Conservation (phyloP, 352 stramenopile species). For the Hyaloperonospora brassicae region DNA sequence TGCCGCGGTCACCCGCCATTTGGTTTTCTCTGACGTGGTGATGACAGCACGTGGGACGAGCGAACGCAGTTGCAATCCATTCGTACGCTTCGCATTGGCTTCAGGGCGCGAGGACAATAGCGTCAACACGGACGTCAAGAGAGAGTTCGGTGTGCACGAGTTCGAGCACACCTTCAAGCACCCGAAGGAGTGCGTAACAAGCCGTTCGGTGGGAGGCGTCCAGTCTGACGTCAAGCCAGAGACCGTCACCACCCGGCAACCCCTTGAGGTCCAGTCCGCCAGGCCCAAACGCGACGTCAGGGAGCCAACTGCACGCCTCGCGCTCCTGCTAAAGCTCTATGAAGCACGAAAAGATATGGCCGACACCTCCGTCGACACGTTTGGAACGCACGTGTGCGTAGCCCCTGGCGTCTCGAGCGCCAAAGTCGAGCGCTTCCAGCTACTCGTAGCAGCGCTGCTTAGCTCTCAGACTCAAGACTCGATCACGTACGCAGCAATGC, state of each 20-base stretch:
- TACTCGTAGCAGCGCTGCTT: constrained; percentile 52
- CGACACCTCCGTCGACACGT: constrained; percentile 52
- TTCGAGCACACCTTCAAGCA: not conserved
- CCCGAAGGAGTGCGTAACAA: too few species aligned
- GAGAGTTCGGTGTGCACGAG: not conserved
- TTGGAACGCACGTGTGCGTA: constrained; percentile 61
- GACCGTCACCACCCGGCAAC: too few species aligned
- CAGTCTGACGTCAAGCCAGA: too few species aligned
- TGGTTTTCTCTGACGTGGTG: constrained; percentile 1
- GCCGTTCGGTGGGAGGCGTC: too few species aligned
- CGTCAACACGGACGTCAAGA: constrained; percentile 10
- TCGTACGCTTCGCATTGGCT: constrained; percentile 52
- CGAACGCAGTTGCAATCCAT: constrained; percentile 35
- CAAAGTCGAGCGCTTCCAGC: constrained; percentile 47
- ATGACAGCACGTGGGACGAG: constrained; percentile 16
- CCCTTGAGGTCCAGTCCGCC: too few species aligned
- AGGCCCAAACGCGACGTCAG: not conserved
- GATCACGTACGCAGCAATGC: constrained; percentile 65
- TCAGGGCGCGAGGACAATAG: constrained; percentile 7
- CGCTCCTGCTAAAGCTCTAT: constrained; percentile 35
- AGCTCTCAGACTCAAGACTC: constrained; percentile 70
- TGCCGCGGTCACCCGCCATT: not conserved
- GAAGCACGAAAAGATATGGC: constrained; percentile 27
- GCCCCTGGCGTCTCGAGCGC: constrained; percentile 14
- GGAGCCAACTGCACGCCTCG: constrained; percentile 17